Evolutionary conservation across 192 early-diverging fungal species (phyloP).

Genomic region (Coemansia sp.): DNA sequence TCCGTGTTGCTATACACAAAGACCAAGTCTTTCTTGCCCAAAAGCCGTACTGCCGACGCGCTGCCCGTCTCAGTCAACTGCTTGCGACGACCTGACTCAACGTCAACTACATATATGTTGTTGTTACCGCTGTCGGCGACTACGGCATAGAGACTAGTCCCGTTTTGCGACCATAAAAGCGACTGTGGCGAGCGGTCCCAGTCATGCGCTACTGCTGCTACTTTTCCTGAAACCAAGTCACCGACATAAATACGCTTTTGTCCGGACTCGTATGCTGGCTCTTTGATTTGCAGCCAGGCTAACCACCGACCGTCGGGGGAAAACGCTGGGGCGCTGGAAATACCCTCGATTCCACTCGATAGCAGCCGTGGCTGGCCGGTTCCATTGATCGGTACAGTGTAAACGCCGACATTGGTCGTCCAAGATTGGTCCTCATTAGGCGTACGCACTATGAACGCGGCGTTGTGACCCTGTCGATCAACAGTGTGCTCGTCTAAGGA

Average conservation of each 20-base stretch:
- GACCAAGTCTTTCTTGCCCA: conserved; percentile 26
- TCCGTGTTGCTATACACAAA: conserved; percentile 54
- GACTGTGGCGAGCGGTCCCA: conserved; percentile 63
- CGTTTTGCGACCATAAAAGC: conserved; percentile 65
- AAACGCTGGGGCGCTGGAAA: conserved; percentile 64
- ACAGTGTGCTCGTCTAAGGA: conserved; percentile 62
- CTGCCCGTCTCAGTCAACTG: conserved; percentile 34
- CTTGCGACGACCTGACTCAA: conserved; percentile 24
- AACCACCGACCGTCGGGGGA: conserved; percentile 66
- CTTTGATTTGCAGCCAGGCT: conserved; percentile 79
- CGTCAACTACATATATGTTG: conserved; percentile 51
- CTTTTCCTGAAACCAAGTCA: conserved; percentile 12
- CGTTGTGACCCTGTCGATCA: conserved; percentile 61
- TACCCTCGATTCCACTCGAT: conserved; percentile 59
- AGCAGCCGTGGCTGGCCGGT: conserved; percentile 28
- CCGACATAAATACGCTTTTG: conserved; percentile 67
- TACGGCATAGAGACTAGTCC: conserved; percentile 58
- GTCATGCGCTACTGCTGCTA: conserved; percentile 32
- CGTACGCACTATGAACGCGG: conserved; percentile 69
- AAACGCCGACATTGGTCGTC: conserved; percentile 69
- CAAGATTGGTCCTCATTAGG: conserved; percentile 60
- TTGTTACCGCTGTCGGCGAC: conserved; percentile 66
- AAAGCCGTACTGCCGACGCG: neutral
- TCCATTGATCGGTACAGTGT: conserved; percentile 28
- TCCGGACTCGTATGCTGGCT: conserved; percentile 76